These are phyloP conservation scores for Cornus florida DNA, from an alignment of 148 eudicot genomes.

Conservation along the genomic window DNA sequence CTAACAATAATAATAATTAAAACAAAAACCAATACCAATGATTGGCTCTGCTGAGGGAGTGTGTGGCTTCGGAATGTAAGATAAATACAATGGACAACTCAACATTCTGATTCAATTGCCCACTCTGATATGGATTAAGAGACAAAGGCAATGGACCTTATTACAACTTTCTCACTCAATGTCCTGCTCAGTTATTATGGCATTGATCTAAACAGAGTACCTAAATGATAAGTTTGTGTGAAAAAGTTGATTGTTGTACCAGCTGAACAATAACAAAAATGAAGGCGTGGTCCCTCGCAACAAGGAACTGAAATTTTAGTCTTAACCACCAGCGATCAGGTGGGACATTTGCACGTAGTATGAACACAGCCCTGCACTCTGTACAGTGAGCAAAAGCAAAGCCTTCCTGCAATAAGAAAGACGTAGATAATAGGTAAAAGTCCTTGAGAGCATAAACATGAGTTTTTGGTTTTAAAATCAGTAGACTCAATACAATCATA, in stretches of 20 bases:
- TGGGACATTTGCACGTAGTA: conserved; percentile 92
- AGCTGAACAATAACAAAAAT: conserved; percentile 90
- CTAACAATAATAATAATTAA: not conserved
- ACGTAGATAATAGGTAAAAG: not conserved
- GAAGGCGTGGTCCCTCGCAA: conserved; percentile 93
- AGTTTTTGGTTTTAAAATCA: not conserved
- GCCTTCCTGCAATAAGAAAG: conserved; percentile 68
- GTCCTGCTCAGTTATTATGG: not conserved
- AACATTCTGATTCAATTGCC: too few relatives aligned
- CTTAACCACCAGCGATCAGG: conserved; percentile 99
- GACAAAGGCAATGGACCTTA: not conserved
- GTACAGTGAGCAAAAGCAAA: conserved; percentile 99
- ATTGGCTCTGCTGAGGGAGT: not conserved
- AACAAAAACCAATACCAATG: too few relatives aligned
- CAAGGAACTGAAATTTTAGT: conserved; percentile 94
- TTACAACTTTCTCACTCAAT: too few relatives aligned
- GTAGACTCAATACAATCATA: not conserved
- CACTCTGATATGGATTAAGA: not conserved
- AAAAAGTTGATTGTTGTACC: conserved; percentile 42
- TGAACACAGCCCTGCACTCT: conserved; percentile 90
- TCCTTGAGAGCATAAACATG: not conserved
- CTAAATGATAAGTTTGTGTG: not conserved
- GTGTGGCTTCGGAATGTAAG: too few relatives aligned
- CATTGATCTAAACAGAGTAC: not conserved
- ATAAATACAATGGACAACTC: too few relatives aligned